Conservation (phyloP, 257 asterid genomes). For the Solanum tarapatanum region DNA sequence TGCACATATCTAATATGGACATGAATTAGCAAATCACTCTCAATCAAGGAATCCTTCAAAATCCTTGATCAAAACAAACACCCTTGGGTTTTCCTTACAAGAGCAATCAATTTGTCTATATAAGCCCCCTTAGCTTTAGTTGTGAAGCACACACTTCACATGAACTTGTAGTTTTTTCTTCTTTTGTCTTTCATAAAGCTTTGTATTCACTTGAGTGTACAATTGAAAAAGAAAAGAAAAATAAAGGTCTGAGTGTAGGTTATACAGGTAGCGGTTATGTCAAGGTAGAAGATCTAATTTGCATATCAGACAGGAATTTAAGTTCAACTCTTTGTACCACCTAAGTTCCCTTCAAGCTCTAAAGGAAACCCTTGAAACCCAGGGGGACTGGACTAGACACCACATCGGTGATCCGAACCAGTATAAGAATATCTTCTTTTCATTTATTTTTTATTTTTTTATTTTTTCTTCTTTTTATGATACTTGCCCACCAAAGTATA, state of each 20-base stretch:
- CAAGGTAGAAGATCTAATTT: background rate
- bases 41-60: background rate
- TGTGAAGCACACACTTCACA: background rate
- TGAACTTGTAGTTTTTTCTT: background rate
- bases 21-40: background rate
- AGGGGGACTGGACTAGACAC: too few species aligned
- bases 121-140: background rate
- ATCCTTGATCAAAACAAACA: background rate
- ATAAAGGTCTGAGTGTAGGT: background rate
- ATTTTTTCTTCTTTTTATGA: too few species aligned
- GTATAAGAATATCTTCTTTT: too few species aligned
- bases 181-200: background rate
- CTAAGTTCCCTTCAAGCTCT: background rate
- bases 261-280: background rate
- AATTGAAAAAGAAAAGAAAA: too few species aligned
- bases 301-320: background rate
- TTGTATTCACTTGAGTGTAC: too few species aligned
- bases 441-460: too few species aligned
- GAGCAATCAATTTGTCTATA: background rate
- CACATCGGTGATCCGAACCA: too few species aligned
- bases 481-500: too few species aligned
- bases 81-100: background rate
- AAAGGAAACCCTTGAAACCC: background rate
- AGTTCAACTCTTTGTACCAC: background rate
- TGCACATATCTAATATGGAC: background rate